Evolutionary conservation across 768 basidiomycete species (phyloP), one percentile per base, ranked within the genome.

Genomic region (Gymnopilus dilepis): DNA sequence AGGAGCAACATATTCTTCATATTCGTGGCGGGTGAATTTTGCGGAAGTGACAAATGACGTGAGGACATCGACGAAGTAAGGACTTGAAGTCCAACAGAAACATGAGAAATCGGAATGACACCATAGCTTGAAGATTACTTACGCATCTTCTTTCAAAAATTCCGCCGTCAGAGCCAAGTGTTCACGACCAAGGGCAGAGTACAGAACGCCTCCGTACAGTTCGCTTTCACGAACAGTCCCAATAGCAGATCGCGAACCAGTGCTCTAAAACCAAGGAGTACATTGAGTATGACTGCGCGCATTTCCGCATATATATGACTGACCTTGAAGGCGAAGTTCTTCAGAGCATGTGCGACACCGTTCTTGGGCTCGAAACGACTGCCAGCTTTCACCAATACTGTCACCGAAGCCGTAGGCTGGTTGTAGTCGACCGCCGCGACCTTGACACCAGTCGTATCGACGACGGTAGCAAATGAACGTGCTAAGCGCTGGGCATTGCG

Each of bases 321-420:
- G 67, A 98, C 97, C 91, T 97, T 98, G 89, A 97, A 99, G 61
- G 95, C 91, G 85, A 95, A 98, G 86, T 95, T 96, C 85, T 97
- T 97, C 76, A 98, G 84, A 63, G 87, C 90, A 80, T 97, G 93
- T 2, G 97, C 95, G 60, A 95, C 86, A 69, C 97, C 97, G 42
- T 94, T 86, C 72, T 90, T 90, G 64, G 87, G 77, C 82, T 99
- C 92, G 74, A 87, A 95, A 70, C 97, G 82, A 71, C 88, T 88
- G 57, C 97, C 97, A 58, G 94, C 97, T 77, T 95, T 97, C 76
- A 97, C 87, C 64, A 97, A 84, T 70, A 98, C 82, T 52, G 95
- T 94, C 72, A 99, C 86, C 57, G 91, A 85, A 28, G 92, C 82
- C 5, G 94, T 96, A 43, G 94, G 88, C 70, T 91, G 89, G 70